A percentile compares a stretch with the other conserved stretches of the same genome.
These are phyloP conservation scores for Hypoxylon sp. DNA, from an alignment of 2,329 filamentous ascomycete genomes.

Conservation along the genomic window DNA sequence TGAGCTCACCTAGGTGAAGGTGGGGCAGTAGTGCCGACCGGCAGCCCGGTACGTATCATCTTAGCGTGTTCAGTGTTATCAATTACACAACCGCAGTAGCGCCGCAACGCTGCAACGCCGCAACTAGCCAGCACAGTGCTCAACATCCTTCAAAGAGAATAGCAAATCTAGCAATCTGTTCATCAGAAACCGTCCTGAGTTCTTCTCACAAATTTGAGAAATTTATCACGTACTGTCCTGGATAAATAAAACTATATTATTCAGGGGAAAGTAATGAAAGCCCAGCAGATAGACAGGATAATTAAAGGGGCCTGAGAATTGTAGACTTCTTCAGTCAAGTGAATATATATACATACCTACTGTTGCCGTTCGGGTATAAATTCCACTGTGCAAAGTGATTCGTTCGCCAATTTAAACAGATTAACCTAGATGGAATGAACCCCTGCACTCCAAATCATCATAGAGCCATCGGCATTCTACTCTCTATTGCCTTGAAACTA, in stretches of 20 bases:
- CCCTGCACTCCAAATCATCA: too few relatives aligned
- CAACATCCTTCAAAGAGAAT: too few relatives aligned
- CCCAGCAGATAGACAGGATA: neutral
- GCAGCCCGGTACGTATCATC: slow-evolving; percentile 1
- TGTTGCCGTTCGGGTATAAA: too few relatives aligned
- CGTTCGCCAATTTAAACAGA: slow-evolving; percentile 1
- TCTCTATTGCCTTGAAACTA: neutral
- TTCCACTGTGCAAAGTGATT: slow-evolving; percentile 4
- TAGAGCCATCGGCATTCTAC: neutral
- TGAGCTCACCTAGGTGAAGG: slow-evolving; percentile 35
- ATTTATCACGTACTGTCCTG: neutral
- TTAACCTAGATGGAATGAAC: too few relatives aligned
- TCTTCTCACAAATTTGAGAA: neutral
- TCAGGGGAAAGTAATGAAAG: neutral
- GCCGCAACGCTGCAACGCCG: too few relatives aligned
- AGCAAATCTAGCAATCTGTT: neutral
- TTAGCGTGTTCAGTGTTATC: too few relatives aligned
- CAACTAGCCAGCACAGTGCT: too few relatives aligned
- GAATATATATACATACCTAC: neutral
- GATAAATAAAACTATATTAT: neutral
- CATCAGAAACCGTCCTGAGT: neutral
- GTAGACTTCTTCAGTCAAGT: neutral
- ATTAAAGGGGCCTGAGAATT: neutral
- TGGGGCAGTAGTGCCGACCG: too few relatives aligned
- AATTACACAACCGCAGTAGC: too few relatives aligned